Conservation (phyloP, 495 filamentous ascomycete species). For the Neurospora hispaniola region DNA sequence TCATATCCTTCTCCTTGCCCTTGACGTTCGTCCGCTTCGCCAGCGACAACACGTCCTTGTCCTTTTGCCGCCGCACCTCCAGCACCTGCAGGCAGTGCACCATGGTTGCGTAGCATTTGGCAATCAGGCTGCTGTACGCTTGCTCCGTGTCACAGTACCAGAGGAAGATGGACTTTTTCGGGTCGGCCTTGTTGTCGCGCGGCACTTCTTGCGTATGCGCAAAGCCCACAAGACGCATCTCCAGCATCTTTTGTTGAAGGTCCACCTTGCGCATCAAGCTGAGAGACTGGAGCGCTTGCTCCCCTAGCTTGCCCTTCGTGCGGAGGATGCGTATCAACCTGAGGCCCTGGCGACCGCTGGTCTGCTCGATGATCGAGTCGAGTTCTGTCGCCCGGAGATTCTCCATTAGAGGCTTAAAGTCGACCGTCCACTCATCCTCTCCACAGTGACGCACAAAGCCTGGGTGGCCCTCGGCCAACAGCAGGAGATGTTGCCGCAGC, state of each 20-base stretch:
- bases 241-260: conserved; percentile 66
- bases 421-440: conserved; percentile 64
- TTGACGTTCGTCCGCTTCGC: conserved; percentile 73
- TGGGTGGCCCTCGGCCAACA: conserved; percentile 62
- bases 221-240: conserved; percentile 72
- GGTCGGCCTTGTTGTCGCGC: conserved; percentile 63
- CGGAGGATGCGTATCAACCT: conserved; percentile 73
- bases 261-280: conserved; percentile 71
- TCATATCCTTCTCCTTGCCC: conserved; percentile 65
- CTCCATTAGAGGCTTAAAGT: conserved; percentile 59
- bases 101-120: conserved; percentile 82
- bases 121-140: conserved; percentile 51
- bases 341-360: conserved; percentile 62
- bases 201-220: conserved; percentile 89
- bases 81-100: conserved; percentile 69
- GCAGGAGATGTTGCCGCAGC: conserved; percentile 54
- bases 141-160: conserved; percentile 80
- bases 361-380: conserved; percentile 62
- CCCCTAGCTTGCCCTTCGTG: conserved; percentile 80
- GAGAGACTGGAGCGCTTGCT: conserved; percentile 66
- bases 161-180: conserved; percentile 71
- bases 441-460: conserved; percentile 55
- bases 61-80: conserved; percentile 55
- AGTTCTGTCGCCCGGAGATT: conserved; percentile 63
- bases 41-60: conserved; percentile 59